phyloP scores from a whole-genome alignment of 108 stramenopile species.

The Bacterosira constricta region DNA sequence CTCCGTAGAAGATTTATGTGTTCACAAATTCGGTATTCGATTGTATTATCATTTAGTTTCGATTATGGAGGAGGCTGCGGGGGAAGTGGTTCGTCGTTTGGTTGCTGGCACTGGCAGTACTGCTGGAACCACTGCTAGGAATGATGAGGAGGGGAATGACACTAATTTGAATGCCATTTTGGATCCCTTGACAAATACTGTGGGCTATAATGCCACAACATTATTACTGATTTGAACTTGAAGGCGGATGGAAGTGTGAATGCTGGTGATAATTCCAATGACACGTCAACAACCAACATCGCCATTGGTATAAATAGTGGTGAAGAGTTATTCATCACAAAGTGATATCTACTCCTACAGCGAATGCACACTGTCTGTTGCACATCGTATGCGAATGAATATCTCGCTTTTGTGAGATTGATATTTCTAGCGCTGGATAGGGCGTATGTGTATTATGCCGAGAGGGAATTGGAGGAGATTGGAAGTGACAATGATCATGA shows the following conservation, averaged over 20 bases:
- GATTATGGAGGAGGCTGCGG: slow-evolving; percentile 61
- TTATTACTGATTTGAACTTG: slow-evolving; percentile 11
- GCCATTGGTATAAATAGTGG: slow-evolving; percentile 13
- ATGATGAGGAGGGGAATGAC: slow-evolving; percentile 44
- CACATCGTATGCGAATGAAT: slow-evolving; percentile 30
- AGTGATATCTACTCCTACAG: slow-evolving; percentile 17
- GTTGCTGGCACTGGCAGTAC: too few species aligned
- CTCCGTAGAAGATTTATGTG: slow-evolving; percentile 71
- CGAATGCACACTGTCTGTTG: slow-evolving; percentile 27
- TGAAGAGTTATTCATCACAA: too few species aligned
- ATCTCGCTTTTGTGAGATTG: slow-evolving; percentile 71
- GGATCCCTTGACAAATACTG: slow-evolving; percentile 47
- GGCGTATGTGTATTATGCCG: slow-evolving; percentile 47
- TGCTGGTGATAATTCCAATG: not conserved
- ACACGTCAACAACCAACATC: not conserved
- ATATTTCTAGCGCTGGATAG: slow-evolving; percentile 87
- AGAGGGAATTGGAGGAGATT: slow-evolving; percentile 16
- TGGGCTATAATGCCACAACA: slow-evolving; percentile 9
- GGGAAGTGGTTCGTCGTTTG: slow-evolving; percentile 28
- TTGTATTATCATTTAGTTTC: slow-evolving; percentile 65
- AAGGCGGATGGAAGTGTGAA: not conserved
- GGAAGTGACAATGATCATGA: not conserved
- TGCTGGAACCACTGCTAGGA: too few species aligned
- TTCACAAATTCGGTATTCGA: slow-evolving; percentile 70
- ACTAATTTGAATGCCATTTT: slow-evolving; percentile 54